Conservation (phyloP, 1,284 basidiomycete species). For the Fomitopsis pinicola region DNA sequence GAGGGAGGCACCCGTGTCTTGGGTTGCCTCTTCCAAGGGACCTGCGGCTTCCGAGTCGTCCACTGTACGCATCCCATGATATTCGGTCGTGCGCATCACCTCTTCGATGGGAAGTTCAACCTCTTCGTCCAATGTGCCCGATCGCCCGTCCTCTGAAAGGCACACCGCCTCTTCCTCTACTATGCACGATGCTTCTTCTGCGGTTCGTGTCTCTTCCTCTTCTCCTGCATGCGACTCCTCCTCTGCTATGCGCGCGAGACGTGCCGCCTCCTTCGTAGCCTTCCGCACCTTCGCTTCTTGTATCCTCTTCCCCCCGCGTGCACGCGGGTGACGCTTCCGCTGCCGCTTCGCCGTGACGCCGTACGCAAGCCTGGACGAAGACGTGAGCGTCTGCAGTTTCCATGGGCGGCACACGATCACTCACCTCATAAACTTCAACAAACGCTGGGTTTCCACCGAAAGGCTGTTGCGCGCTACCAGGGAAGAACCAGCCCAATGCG, state of each 20-base stretch:
- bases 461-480: too few relatives aligned
- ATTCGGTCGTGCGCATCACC: too few relatives aligned
- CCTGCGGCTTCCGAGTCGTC: too few relatives aligned
- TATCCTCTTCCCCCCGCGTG: not conserved
- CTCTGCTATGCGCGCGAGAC: not conserved
- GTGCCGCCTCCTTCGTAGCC: not conserved
- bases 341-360: not conserved
- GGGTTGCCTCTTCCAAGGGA: too few relatives aligned
- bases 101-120: too few relatives aligned
- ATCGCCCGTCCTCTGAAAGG: too few relatives aligned
- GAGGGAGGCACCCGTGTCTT: too few relatives aligned
- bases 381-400: not conserved
- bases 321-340: not conserved
- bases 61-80: too few relatives aligned
- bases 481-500: too few relatives aligned
- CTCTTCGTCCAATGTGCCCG: too few relatives aligned
- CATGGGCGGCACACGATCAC: not conserved
- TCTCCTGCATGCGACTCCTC: not conserved
- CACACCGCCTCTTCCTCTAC: too few relatives aligned
- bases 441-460: not conserved
- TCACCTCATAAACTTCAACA: not conserved
- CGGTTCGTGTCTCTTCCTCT: not conserved
- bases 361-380: not conserved
- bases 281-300: not conserved
- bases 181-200: not conserved